Conservation (phyloP, 371 early-diverging fungal species). For the Funneliformis caledonium region DNA sequence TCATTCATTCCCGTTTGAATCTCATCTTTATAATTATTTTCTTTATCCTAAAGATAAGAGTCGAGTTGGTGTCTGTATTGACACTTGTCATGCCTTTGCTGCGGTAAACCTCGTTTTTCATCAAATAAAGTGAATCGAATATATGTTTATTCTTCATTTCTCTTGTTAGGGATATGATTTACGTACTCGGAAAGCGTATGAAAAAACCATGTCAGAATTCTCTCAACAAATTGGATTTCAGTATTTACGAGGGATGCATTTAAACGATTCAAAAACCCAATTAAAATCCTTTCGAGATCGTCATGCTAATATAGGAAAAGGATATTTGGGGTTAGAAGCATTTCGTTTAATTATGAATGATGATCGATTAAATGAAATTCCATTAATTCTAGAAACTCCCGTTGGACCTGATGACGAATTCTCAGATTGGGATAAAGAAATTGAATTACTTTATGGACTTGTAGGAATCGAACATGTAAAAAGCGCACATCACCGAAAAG, state of each 20-base stretch:
- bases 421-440: slow-evolving; percentile 40
- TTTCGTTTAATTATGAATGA: slow-evolving; percentile 66
- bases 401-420: slow-evolving; percentile 44
- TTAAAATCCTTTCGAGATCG: slow-evolving; percentile 57
- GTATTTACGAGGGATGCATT: slow-evolving; percentile 65
- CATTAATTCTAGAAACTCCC: slow-evolving; percentile 71
- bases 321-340: slow-evolving; percentile 61
- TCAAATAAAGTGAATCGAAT: not conserved
- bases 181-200: slow-evolving; percentile 54
- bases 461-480: slow-evolving; percentile 24
- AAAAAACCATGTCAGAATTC: slow-evolving; percentile 59
- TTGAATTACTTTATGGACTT: slow-evolving; percentile 46
- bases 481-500: not conserved
- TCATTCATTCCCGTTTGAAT: not conserved
- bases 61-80: slow-evolving; percentile 70
- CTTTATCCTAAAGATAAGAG: slow-evolving; percentile 47
- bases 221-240: slow-evolving; percentile 57
- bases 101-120: slow-evolving; percentile 43
- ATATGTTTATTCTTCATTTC: not conserved
- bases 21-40: not conserved
- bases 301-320: slow-evolving; percentile 69
- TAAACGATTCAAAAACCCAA: slow-evolving; percentile 64
- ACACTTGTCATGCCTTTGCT: slow-evolving; percentile 74
- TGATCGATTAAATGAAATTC: slow-evolving; percentile 56
- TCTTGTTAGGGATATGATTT: slow-evolving; percentile 63